phyloP scores from a whole-genome alignment of 2,329 filamentous ascomycete genomes.

The Calonectria fujianensis region DNA sequence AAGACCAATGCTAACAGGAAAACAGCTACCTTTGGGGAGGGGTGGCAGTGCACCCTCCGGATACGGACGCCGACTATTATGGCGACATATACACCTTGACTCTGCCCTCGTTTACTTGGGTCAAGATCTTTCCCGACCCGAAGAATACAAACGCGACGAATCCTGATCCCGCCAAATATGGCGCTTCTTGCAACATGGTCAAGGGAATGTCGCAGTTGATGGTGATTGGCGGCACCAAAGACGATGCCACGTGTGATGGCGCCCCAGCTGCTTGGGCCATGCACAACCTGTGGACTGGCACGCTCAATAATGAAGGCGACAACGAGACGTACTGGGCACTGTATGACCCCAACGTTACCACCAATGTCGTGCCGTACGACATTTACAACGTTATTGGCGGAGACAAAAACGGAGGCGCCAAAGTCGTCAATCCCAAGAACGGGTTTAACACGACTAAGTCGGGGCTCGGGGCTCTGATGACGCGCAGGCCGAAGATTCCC shows the following conservation, averaged over 20 bases:
- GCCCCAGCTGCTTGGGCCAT: no score
- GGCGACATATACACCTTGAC: constrained; percentile 67
- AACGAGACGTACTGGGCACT: constrained; percentile 68
- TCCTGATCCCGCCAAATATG: constrained; percentile 63
- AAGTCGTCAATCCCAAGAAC: not conserved
- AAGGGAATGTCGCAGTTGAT: no score
- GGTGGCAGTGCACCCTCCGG: constrained; percentile 59
- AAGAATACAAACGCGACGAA: constrained; percentile 53
- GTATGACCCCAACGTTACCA: constrained; percentile 58
- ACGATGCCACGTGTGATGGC: no score
- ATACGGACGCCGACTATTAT: constrained; percentile 64
- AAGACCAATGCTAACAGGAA: not conserved
- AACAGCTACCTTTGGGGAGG: constrained; percentile 74
- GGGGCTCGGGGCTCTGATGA: no score
- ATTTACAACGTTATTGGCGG: constrained; percentile 26
- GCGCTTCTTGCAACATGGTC: constrained; percentile 71
- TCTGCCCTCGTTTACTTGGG: constrained; percentile 76
- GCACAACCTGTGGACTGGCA: no score
- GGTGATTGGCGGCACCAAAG: no score
- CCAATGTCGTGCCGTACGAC: constrained; percentile 16
- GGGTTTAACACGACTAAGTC: not conserved
- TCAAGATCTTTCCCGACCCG: constrained; percentile 66
- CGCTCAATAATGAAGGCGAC: constrained; percentile 58
- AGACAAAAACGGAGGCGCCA: constrained; percentile 16
- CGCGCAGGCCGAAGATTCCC: no score